Evolutionary conservation across 768 basidiomycete species (phyloP), one percentile per base, ranked within the genome.

Genomic region (Leccinellum rugosiceps): DNA sequence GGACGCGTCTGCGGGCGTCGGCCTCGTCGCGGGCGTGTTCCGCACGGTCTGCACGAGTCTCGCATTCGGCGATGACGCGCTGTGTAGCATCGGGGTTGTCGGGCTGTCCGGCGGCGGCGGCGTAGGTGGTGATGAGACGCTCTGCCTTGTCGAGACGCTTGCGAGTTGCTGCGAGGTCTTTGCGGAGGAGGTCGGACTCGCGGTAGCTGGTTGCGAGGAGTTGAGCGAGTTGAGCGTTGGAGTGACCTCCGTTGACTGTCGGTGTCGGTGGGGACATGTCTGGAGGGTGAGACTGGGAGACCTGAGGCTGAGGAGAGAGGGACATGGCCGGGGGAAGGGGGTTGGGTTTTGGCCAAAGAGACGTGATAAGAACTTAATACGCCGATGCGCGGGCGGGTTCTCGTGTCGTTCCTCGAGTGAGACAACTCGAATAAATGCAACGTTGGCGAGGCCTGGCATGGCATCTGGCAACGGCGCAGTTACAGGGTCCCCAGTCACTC

Each of bases 111-210:
- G 25, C 25, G 0, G 57, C 59, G 23, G 57, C 59, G 19, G 61
- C 61, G 32, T 73, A 71, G 25, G 68, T 64, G 3, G 64, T 52
- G 52, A 79, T 60, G 44, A 77, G 71, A 1, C 80, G 75, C 51
- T 87, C 87, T 0, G 80, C 77, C 59, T 80, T 77, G 44, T 85
- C 85, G 0, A 81, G 80, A 46, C 84, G 78, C 53, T 76, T 78
- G 31, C 70, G 68, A 0, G 72, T 58, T 0, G 60, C 17, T 2
- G 65, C 57, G 59, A 87, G 80, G 56, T 87, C 83, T 34, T 74
- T 75, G 19, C 77, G 75, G 48, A 87, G 77, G 21, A 52, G 13
- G 11, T 87, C 86, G 34, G 72, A 67, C 46, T 87, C 84, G 61
- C 74, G 74, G 63, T 82, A 82, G 47, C 81, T 76, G 35, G 78